phyloP scores from a whole-genome alignment of 345 rosid genomes.

The Gossypium arboreum region DNA sequence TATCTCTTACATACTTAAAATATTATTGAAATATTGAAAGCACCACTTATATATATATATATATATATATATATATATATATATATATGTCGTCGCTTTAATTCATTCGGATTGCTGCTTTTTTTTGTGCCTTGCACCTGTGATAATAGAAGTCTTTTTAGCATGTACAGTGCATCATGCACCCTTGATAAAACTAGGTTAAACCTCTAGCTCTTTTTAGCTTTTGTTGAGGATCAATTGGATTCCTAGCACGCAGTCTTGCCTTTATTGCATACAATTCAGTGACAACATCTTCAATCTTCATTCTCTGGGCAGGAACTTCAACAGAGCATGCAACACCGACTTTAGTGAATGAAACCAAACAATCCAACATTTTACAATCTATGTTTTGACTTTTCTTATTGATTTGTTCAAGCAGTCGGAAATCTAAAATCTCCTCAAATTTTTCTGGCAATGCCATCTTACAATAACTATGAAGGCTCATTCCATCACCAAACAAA shows the following conservation, averaged over 20 bases:
- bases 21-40: too few relatives aligned
- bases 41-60: too few relatives aligned
- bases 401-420: background rate
- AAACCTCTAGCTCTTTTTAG: background rate
- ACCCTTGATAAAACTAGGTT: background rate
- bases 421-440: background rate
- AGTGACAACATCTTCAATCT: background rate
- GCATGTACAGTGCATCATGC: too few relatives aligned
- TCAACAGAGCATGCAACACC: conserved; percentile 1
- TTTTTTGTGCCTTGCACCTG: background rate
- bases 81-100: background rate
- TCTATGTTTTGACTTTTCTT: background rate
- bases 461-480: background rate
- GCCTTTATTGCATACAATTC: conserved; percentile 2
- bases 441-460: background rate
- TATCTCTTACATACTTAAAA: too few relatives aligned
- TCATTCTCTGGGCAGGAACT: background rate
- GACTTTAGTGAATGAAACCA: background rate
- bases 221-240: background rate
- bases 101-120: background rate
- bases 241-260: background rate
- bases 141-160: background rate
- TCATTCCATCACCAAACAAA: background rate
- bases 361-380: background rate
- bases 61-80: too few relatives aligned